These are phyloP conservation scores for Trichocomaceae sp. DNA, from an alignment of 2,329 filamentous ascomycete species.

Conservation along the genomic window DNA sequence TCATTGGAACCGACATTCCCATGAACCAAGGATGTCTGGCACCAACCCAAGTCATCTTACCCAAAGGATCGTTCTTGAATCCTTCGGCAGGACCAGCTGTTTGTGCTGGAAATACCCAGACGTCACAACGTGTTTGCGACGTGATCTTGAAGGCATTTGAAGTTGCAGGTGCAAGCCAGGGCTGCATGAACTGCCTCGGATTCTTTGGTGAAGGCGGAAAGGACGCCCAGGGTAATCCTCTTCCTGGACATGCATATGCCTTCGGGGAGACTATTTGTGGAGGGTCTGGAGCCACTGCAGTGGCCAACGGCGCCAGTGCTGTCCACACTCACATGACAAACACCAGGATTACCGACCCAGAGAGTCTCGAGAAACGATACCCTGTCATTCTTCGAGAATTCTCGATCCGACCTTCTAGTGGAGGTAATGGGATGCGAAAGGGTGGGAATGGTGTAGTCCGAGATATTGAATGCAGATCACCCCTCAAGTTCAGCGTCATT, in stretches of 20 bases:
- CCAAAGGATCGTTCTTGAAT: constrained; percentile 23
- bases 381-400: constrained; percentile 30
- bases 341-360: constrained; percentile 33
- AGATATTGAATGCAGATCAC: not conserved
- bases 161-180: constrained; percentile 15
- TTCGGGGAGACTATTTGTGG: not conserved
- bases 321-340: constrained; percentile 31
- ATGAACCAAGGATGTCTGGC: constrained; percentile 27
- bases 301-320: not conserved
- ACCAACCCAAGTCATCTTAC: constrained; percentile 22
- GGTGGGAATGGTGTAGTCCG: constrained; percentile 6
- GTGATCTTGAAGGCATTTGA: constrained; percentile 19
- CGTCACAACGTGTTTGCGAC: constrained; percentile 18
- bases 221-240: not conserved
- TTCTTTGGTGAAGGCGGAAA: not conserved
- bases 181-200: constrained; percentile 16
- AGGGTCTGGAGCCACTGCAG: constrained; percentile 1
- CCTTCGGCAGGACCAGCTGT: constrained; percentile 17
- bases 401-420: constrained; percentile 21
- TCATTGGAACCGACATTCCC: constrained; percentile 26
- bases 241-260: not conserved
- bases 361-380: constrained; percentile 33
- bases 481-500: constrained; percentile 2
- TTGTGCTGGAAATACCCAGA: constrained; percentile 1
- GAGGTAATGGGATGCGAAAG: constrained; percentile 13